phyloP scores from a whole-genome alignment of 345 rosid species.

The Salix caprea region DNA sequence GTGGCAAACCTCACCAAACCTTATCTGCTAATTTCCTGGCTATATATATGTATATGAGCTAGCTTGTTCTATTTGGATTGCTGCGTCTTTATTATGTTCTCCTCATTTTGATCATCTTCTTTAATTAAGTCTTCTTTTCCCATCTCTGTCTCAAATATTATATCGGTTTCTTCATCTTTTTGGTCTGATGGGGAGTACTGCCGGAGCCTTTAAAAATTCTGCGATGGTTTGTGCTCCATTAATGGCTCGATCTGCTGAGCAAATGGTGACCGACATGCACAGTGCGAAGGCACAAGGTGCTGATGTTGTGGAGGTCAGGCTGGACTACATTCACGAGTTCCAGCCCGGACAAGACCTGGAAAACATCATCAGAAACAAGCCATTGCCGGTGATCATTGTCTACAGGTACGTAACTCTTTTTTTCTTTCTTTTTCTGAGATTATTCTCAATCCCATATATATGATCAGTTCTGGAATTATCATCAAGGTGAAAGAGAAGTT shows the following conservation, averaged over 20 bases:
- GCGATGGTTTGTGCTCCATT: slow-evolving; percentile 40
- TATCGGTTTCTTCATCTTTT: background rate
- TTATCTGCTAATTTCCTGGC: background rate
- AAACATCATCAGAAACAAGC: slow-evolving; percentile 36
- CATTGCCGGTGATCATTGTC: slow-evolving; percentile 44
- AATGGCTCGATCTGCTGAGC: slow-evolving; percentile 40
- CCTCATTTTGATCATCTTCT: background rate
- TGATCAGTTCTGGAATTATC: background rate
- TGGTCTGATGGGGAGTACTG: slow-evolving; percentile 24
- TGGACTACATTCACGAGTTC: slow-evolving; percentile 42
- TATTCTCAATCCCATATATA: background rate
- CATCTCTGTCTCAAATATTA: background rate
- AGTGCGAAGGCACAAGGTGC: slow-evolving; percentile 51
- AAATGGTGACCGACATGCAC: slow-evolving; percentile 34
- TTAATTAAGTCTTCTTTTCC: background rate
- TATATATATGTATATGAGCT: background rate
- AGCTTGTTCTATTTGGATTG: background rate
- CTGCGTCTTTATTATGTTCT: too few relatives aligned
- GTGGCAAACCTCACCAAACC: background rate
- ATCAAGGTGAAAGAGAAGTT: background rate
- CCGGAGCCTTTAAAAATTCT: background rate
- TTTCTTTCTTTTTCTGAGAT: background rate
- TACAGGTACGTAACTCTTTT: slow-evolving; percentile 28
- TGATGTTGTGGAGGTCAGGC: slow-evolving; percentile 45
- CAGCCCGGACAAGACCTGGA: slow-evolving; percentile 39